A percentile compares a stretch with the other conserved stretches of the same genome.
Conservation (phyloP, 73 alveolate genomes). For the Paramecium pentaurelia region DNA sequence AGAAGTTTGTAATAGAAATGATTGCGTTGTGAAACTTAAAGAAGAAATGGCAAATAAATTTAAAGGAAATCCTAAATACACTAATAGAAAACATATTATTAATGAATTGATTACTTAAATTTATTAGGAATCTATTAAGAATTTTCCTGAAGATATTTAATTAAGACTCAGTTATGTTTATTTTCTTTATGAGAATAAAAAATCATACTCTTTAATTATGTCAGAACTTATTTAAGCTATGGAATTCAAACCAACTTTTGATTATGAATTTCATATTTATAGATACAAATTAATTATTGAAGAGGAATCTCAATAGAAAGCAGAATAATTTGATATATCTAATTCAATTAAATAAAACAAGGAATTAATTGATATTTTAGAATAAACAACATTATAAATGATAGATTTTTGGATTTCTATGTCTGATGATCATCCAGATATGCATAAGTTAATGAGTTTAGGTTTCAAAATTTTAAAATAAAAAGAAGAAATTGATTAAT, state of each 20-base stretch:
- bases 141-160: not conserved
- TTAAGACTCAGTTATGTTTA: slow-evolving; percentile 1
- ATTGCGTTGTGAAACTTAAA: slow-evolving; percentile 4
- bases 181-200: slow-evolving; percentile 7
- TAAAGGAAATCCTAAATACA: not conserved
- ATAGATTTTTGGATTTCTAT: slow-evolving; percentile 43
- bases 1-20: not conserved
- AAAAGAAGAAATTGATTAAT: not conserved
- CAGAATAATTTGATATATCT: not conserved
- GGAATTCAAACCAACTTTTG: slow-evolving; percentile 1
- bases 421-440: slow-evolving; percentile 36
- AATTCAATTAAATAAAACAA: not conserved
- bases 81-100: not conserved
- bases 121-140: not conserved
- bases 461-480: not conserved
- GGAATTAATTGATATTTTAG: not conserved
- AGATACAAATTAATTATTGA: slow-evolving; percentile 33
- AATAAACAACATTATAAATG: not conserved
- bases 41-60: slow-evolving; percentile 4
- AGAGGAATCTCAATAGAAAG: not conserved
- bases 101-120: not conserved
- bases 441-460: not conserved
- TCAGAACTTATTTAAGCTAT: not conserved
- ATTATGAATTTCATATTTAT: slow-evolving; percentile 31
- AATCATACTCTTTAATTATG: not conserved